Base-by-base conservation (phyloP, 75 land plant species). In the Pinus tabuliformis region DNA sequence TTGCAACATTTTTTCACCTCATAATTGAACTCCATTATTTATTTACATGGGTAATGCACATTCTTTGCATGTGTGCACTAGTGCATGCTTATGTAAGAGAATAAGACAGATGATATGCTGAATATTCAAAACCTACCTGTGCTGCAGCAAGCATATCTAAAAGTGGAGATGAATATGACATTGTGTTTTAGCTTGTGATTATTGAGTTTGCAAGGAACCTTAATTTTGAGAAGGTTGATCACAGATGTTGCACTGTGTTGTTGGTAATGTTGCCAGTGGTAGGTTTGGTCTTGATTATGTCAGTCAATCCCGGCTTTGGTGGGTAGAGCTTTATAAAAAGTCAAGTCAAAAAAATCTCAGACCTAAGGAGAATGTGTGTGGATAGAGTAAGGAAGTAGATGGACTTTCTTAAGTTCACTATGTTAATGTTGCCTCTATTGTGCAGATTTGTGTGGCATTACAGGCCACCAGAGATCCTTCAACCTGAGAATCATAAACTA, bases 261-360 rank as follows among this genome's bases (percentile, higher is more conserved):
- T 74, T 28, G 49, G 15, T 80, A 65, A 28, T 74, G 64, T 77
- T 28, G 54, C 60, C 91, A 96, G 99, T 82, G 58, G 99, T 96
- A 76, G 99, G 94, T 82, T 75, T 96, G 81, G 83, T 94, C 58
- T 80, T 94, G 76, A 96, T 96, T 62, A 96, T 96, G 99, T 96
- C 99, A 14, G 99, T 96, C 52, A 96, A n/a, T 77, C 99, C 99
- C 70, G 99, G 97, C 36, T 96, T 96, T 81, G 99, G 99, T 82
- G 99, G 99, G 60, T 97, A 96, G 76, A 96, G 99, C 87, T 96
- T 96, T 76, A 96, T 96, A 56, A 97, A 96, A 77, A 90, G 93
- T 78, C 97, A 96, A 86, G 97, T 96, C 15, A 96, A 92, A 81
- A 96, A 96, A 84, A 92, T 96, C 37, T 80, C 90, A 57, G 97